These are phyloP conservation scores for Chionographis japonica DNA, from an alignment of 106 monocot species.

Conservation along the genomic window DNA sequence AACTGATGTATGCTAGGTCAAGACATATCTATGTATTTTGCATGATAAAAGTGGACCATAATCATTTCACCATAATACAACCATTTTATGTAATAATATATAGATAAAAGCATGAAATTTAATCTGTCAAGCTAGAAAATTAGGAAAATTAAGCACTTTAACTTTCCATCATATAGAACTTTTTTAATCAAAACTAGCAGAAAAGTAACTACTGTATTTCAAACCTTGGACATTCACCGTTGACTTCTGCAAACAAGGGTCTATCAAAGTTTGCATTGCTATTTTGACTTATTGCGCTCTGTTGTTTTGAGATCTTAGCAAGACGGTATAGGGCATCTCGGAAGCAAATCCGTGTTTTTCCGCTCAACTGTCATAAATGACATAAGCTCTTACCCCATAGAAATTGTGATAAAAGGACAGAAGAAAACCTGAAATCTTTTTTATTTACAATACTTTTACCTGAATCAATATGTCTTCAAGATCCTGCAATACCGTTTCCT, in stretches of 20 bases:
- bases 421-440: not conserved
- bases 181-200: no score
- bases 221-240: conserved; percentile 12
- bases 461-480: conserved; percentile 23
- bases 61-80: no score
- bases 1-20: no score
- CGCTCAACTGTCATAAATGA: conserved; percentile 14
- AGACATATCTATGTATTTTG: no score
- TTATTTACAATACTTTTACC: conserved; percentile 3
- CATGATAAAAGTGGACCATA: no score
- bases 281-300: not conserved
- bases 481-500: conserved; percentile 19
- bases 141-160: no score
- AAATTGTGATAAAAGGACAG: not conserved
- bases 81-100: no score
- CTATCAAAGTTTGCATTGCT: not conserved
- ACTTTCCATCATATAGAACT: no score
- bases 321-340: conserved; percentile 31
- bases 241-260: not conserved
- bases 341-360: conserved; percentile 25
- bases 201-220: not conserved
- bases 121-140: no score
- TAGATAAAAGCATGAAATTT: no score
- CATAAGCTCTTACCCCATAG: not conserved
- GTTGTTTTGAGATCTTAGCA: conserved; percentile 22